Conservation (phyloP, 768 basidiomycete species). For the Lactarius vividus region DNA sequence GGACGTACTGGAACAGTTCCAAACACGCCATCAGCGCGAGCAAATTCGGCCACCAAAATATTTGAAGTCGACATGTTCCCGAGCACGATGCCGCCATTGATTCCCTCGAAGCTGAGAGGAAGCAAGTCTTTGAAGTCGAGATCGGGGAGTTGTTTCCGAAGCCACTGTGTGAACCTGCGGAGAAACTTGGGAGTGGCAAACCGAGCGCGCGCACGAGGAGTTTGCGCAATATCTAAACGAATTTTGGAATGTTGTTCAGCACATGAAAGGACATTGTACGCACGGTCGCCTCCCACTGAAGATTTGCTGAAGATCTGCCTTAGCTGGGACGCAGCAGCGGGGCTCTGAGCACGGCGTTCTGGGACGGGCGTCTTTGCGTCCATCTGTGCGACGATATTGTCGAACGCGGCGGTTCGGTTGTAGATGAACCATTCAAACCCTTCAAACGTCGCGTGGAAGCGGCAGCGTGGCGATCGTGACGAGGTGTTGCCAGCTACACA, state of each 20-base stretch:
- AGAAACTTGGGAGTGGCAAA: slow-evolving; percentile 34
- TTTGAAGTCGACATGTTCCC: slow-evolving; percentile 86
- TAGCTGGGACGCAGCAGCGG: slow-evolving; percentile 25
- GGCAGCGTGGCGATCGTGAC: slow-evolving; percentile 54
- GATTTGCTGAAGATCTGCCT: slow-evolving; percentile 35
- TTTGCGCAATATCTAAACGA: slow-evolving; percentile 9
- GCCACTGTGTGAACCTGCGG: slow-evolving; percentile 47
- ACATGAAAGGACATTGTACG: slow-evolving; percentile 1
- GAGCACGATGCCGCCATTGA: slow-evolving; percentile 75
- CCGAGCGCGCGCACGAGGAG: slow-evolving; percentile 3
- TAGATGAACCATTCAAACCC: slow-evolving; percentile 94
- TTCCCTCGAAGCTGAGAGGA: slow-evolving; percentile 77
- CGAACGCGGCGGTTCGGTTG: slow-evolving; percentile 86
- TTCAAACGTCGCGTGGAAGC: slow-evolving; percentile 75
- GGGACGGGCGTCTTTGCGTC: slow-evolving; percentile 38
- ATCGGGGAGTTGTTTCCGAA: slow-evolving; percentile 61
- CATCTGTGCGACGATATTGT: slow-evolving; percentile 80
- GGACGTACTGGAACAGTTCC: slow-evolving; percentile 68
- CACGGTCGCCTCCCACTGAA: slow-evolving; percentile 32
- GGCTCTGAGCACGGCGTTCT: slow-evolving; percentile 24
- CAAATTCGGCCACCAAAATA: slow-evolving; percentile 79
- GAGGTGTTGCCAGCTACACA: slow-evolving; percentile 28
- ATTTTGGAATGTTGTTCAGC: neutral
- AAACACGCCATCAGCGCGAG: slow-evolving; percentile 72
- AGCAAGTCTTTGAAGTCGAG: slow-evolving; percentile 82